Conservation (phyloP, 768 basidiomycete species). For the Strobilomyces echinocephalus region DNA sequence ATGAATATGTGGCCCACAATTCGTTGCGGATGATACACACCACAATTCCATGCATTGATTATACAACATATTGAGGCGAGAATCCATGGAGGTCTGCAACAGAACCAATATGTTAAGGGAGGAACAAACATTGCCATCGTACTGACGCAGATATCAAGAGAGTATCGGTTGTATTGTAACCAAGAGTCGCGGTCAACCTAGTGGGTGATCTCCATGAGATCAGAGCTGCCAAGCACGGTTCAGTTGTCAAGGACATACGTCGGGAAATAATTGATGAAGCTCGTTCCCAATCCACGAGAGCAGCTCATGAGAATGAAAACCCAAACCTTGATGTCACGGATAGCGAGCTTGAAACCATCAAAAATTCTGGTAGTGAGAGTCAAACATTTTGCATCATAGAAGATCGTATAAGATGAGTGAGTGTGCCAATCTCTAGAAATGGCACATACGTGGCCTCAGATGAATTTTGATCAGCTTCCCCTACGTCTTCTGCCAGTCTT, state of each 20-base stretch:
- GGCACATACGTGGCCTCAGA: too few relatives aligned
- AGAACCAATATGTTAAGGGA: background rate
- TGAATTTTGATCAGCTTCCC: too few relatives aligned
- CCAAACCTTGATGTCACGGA: slow-evolving; percentile 50
- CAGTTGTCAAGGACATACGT: slow-evolving; percentile 31
- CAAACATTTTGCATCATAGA: background rate
- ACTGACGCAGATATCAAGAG: slow-evolving; percentile 58
- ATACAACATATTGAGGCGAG: slow-evolving; percentile 46
- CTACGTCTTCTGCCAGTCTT: too few relatives aligned
- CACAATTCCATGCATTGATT: slow-evolving; percentile 53
- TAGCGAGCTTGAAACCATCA: slow-evolving; percentile 48
- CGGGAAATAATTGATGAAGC: slow-evolving; percentile 58
- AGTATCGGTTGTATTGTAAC: slow-evolving; percentile 54
- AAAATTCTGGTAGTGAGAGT: slow-evolving; percentile 35
- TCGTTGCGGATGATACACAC: slow-evolving; percentile 12
- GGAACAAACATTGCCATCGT: background rate
- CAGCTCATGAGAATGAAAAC: slow-evolving; percentile 52
- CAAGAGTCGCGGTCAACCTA: slow-evolving; percentile 56
- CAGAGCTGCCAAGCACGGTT: background rate
- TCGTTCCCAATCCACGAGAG: slow-evolving; percentile 50
- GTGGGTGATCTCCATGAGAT: background rate
- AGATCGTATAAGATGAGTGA: background rate
- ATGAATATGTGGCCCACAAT: background rate
- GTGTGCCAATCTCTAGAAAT: too few relatives aligned
- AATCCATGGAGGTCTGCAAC: slow-evolving; percentile 62